phyloP scores from a whole-genome alignment of 257 asterid species.

The Solanum appendiculatum region DNA sequence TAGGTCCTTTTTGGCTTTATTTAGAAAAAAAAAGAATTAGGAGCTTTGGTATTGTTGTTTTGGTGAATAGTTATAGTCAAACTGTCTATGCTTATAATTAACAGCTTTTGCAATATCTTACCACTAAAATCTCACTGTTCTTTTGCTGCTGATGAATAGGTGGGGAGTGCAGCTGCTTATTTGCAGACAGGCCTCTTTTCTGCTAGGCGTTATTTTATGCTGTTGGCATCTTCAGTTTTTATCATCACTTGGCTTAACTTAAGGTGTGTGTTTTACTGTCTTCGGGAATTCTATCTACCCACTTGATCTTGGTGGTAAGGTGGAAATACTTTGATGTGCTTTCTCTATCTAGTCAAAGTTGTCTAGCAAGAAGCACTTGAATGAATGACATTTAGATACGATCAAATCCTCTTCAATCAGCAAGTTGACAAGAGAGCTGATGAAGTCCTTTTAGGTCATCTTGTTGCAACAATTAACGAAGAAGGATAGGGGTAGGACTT shows the following conservation, averaged over 20 bases:
- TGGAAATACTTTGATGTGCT: neutral
- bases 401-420: neutral
- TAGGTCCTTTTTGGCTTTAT: neutral
- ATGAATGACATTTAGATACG: neutral
- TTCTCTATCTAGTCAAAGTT: neutral
- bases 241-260: slow-evolving; percentile 84
- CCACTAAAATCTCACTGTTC: neutral
- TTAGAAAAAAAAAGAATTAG: neutral
- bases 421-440: neutral
- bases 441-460: neutral
- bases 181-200: slow-evolving; percentile 54
- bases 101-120: neutral
- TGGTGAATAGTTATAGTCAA: neutral
- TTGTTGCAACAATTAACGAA: neutral
- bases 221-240: slow-evolving; percentile 61
- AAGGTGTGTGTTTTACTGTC: slow-evolving; percentile 39
- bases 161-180: slow-evolving; percentile 92
- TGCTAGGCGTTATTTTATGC: slow-evolving; percentile 41
- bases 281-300: neutral
- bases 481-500: neutral
- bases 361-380: neutral
- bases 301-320: neutral
- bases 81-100: neutral
- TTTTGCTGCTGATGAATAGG: slow-evolving; percentile 33
- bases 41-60: neutral